Evolutionary conservation across 2,329 filamentous ascomycete genomes (phyloP), one percentile per base, ranked within the genome.

Genomic region (Myotisia sp.): DNA sequence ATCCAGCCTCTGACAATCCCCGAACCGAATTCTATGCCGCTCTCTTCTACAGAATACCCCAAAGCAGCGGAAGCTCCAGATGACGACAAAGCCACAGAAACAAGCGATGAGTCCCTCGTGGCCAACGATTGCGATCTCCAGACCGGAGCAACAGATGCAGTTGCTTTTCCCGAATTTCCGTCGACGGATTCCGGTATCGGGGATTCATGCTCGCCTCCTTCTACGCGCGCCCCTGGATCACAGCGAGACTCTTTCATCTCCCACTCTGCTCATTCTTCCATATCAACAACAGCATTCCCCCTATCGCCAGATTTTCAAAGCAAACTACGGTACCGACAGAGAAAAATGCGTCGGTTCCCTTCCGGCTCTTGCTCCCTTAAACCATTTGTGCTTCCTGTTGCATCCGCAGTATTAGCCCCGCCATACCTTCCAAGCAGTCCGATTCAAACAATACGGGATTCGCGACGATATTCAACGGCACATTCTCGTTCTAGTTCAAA

Each of bases 301-400:
- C 37, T 47, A 24, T 44, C 45, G 18, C 44, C 46, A 5, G 46
- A 49, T 13, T 18, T 37, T 9, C 41, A 43, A 29, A 40, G 38
- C 6, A 49, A 41, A 36, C 39, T 36, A 16, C 43, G 40, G 22
- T 42, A 34, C 19, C 42, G 46, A 20, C 38, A 47, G 21, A 45
- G 49, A 29, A 50, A 48, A 33, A 50, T 53, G 46, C 46, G 54
- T 24, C 49, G 49, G 19, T 57, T 56, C 32, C 48, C 54, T 12
- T 51, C 53, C 7, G 53, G 54, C 2, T 54, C 52, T 5, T 51
- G 46, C 21, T 46, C 51, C 12, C 37, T 57, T 29, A 57, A 55
- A 27, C 53, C 54, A 14, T 41, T 57, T 4, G 45, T 57, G 18
- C 42, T 57, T 16, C 49, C 42, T 33, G 32, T 37, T 4, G 17